phyloP scores from a whole-genome alignment of 805 yeast species.

The Blastobotrys terrestris region DNA sequence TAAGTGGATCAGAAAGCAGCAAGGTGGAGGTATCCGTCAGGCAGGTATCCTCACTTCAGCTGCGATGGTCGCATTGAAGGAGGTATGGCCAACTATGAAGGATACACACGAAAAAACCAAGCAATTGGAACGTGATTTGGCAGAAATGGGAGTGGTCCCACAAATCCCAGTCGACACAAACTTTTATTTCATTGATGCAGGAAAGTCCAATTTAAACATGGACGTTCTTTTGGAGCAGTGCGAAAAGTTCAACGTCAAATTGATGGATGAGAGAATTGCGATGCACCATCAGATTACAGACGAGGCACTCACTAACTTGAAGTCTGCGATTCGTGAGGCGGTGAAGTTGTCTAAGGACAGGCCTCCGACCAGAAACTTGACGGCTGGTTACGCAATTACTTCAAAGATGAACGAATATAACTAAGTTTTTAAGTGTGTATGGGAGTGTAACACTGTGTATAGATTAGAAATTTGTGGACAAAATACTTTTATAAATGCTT shows the following conservation, averaged over 20 bases:
- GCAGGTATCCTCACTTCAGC: constrained; percentile 70
- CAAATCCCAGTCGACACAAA: constrained; percentile 74
- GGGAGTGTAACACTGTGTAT: no score
- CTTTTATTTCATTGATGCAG: constrained; percentile 71
- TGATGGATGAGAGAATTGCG: constrained; percentile 68
- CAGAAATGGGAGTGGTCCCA: constrained; percentile 43
- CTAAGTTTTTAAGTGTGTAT: neutral
- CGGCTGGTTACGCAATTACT: neutral
- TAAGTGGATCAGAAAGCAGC: constrained; percentile 80
- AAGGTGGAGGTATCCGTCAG: constrained; percentile 90
- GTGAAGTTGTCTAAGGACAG: constrained; percentile 4
- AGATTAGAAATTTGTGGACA: neutral
- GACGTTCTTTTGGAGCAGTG: constrained; percentile 48
- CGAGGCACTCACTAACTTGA: constrained; percentile 41
- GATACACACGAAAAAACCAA: constrained; percentile 44
- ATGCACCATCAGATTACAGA: constrained; percentile 63
- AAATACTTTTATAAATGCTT: neutral
- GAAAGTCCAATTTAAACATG: constrained; percentile 54
- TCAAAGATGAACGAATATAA: constrained; percentile 4
- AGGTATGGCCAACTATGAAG: constrained; percentile 52
- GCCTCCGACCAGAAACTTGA: neutral
- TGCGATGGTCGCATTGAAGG: constrained; percentile 68
- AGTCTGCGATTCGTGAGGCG: constrained; percentile 1
- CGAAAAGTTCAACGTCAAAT: constrained; percentile 50
- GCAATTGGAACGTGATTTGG: constrained; percentile 35